phyloP scores from a whole-genome alignment of 441 rosid species.

The Capsella rubella region DNA sequence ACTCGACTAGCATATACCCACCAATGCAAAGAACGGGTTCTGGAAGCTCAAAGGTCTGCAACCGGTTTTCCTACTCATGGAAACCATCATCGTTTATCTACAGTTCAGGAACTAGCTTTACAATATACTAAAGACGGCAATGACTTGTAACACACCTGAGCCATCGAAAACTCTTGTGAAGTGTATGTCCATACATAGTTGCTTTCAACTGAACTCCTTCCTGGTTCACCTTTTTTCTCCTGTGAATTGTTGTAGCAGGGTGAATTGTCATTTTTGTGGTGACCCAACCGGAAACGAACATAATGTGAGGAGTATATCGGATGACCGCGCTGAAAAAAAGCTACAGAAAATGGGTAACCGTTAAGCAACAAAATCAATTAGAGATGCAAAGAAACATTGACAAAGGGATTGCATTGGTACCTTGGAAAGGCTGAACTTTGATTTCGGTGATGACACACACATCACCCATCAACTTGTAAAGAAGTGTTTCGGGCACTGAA shows the following conservation, averaged over 20 bases:
- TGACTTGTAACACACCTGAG: slow-evolving; percentile 60
- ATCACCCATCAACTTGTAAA: slow-evolving; percentile 70
- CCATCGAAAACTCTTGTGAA: slow-evolving; percentile 85
- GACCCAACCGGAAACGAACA: slow-evolving; percentile 83
- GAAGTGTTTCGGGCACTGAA: slow-evolving; percentile 83
- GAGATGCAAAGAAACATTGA: not conserved
- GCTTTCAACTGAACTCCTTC: slow-evolving; percentile 46
- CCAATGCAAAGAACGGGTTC: slow-evolving; percentile 89
- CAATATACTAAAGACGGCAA: not conserved
- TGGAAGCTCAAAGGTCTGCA: slow-evolving; percentile 85
- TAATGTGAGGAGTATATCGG: slow-evolving; percentile 87
- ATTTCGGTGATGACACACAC: slow-evolving; percentile 78
- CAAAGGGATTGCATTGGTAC: slow-evolving; percentile 44
- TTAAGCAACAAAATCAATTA: slow-evolving; percentile 31
- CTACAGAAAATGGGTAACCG: slow-evolving; percentile 49
- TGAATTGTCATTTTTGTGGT: slow-evolving; percentile 46
- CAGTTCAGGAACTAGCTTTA: slow-evolving; percentile 18
- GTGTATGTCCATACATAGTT: slow-evolving; percentile 82
- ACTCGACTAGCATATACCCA: slow-evolving; percentile 81
- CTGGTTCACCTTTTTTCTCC: slow-evolving; percentile 43
- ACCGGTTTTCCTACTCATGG: slow-evolving; percentile 64
- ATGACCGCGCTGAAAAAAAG: slow-evolving; percentile 69
- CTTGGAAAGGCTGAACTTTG: slow-evolving; percentile 81
- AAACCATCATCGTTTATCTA: slow-evolving; percentile 2
- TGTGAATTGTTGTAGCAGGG: slow-evolving; percentile 44